phyloP scores from a whole-genome alignment of 2,329 filamentous ascomycete genomes.

The Verticillium klebahnii region DNA sequence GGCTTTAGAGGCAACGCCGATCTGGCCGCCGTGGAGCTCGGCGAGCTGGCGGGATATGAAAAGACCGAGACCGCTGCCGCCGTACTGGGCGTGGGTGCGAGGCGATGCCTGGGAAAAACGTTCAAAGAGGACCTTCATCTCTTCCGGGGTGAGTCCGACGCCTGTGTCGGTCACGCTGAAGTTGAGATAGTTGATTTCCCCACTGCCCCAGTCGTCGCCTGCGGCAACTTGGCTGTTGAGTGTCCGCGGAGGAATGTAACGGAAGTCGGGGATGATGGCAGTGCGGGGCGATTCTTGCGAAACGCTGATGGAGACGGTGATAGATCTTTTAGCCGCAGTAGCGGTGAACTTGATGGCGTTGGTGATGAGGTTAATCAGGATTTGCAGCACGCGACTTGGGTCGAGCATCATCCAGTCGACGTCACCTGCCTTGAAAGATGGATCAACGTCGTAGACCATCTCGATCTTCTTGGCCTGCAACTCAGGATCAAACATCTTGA shows the following conservation, averaged over 20 bases:
- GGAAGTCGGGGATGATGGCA: constrained; percentile 17
- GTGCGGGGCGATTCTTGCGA: constrained; percentile 31
- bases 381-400: constrained; percentile 52
- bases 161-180: constrained; percentile 63
- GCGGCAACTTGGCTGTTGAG: constrained; percentile 9
- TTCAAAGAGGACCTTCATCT: constrained; percentile 62
- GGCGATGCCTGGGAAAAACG: constrained; percentile 60
- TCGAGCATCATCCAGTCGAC: constrained; percentile 54
- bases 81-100: constrained; percentile 52
- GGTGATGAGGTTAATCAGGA: constrained; percentile 56
- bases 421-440: constrained; percentile 40
- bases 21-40: constrained; percentile 61
- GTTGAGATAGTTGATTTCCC: constrained; percentile 27
- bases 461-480: constrained; percentile 50
- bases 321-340: constrained; percentile 24
- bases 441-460: constrained; percentile 42
- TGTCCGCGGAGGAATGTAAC: constrained; percentile 24
- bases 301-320: constrained; percentile 46
- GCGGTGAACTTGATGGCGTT: constrained; percentile 58
- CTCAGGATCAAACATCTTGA: constrained; percentile 57
- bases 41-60: constrained; percentile 62
- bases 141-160: constrained; percentile 55
- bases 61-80: constrained; percentile 57
- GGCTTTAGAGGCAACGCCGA: constrained; percentile 55
- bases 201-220: constrained; percentile 25